phyloP scores from a whole-genome alignment of 495 filamentous ascomycete genomes.

The Penicillium longicatenatum region DNA sequence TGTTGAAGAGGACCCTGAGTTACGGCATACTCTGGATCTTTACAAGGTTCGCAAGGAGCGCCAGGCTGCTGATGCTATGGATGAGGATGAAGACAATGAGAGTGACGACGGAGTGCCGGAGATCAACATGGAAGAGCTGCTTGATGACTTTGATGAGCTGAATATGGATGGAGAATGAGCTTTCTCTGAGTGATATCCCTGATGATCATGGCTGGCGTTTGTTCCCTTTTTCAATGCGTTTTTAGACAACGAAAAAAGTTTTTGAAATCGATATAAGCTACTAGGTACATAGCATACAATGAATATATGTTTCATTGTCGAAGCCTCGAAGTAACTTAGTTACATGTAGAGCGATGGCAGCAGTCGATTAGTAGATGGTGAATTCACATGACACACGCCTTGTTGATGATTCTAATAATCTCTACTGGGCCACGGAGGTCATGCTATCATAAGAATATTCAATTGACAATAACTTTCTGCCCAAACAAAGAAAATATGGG shows the following conservation, averaged over 20 bases:
- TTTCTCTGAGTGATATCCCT: constrained; percentile 29
- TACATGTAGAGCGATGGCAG: background rate
- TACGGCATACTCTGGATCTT: constrained; percentile 77
- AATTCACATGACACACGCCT: no score
- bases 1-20: constrained; percentile 91
- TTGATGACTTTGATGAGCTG: constrained; percentile 88
- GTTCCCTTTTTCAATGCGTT: constrained; percentile 13
- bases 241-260: constrained; percentile 20
- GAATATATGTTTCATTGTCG: constrained; percentile 3
- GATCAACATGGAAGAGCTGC: constrained; percentile 79
- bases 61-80: constrained; percentile 59
- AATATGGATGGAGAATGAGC: constrained; percentile 56
- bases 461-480: no score
- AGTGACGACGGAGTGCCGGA: constrained; percentile 70
- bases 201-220: constrained; percentile 37
- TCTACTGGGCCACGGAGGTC: no score
- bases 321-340: background rate
- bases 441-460: no score
- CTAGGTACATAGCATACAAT: constrained; percentile 11
- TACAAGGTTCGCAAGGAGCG: constrained; percentile 67
- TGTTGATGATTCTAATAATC: no score
- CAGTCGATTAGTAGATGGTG: background rate
- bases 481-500: no score
- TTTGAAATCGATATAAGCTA: constrained; percentile 11
- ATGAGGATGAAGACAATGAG: constrained; percentile 54